Evolutionary conservation across 352 stramenopile species (phyloP).

Genomic region (Phytophthora ramorum): DNA sequence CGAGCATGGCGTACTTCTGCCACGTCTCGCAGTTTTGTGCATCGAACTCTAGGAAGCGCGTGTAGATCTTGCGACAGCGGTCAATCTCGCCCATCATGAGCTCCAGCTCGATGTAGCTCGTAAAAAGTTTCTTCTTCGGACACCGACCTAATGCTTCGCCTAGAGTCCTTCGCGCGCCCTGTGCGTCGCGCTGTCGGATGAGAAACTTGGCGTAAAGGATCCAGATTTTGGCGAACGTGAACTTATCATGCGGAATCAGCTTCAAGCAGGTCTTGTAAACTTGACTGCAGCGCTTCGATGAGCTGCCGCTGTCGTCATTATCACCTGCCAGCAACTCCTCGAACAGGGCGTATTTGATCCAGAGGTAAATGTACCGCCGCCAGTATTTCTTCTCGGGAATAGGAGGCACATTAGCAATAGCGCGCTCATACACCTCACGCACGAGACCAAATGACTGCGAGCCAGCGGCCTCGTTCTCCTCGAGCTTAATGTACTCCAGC

Average conservation of each 20-base stretch:
- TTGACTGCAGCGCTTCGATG: conserved; percentile 81
- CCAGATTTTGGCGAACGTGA: conserved; percentile 99
- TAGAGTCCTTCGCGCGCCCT: conserved; percentile 91
- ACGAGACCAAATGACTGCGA: conserved; percentile 73
- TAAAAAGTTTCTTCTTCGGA: conserved; percentile 93
- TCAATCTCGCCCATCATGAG: conserved; percentile 98
- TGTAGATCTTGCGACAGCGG: conserved; percentile 92
- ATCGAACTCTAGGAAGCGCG: conserved; percentile 86
- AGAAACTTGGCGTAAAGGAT: conserved; percentile 97
- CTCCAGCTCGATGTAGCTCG: conserved; percentile 96
- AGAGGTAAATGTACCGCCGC: conserved; percentile 99
- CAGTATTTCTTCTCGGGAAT: conserved; percentile 97
- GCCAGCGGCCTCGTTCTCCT: conserved; percentile 88
- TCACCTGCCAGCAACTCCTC: conserved; percentile 94
- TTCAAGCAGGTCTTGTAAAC: conserved; percentile 96
- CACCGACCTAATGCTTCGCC: conserved; percentile 96
- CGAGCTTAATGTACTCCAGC: conserved; percentile 99
- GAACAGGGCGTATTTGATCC: conserved; percentile 99
- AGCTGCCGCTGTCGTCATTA: conserved; percentile 47
- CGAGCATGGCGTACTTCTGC: conserved; percentile 96
- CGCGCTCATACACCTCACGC: conserved; percentile 96
- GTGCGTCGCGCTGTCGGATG: conserved; percentile 94
- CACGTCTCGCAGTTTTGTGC: conserved; percentile 94
- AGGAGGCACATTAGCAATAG: conserved; percentile 94
- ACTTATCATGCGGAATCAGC: conserved; percentile 95